Base-by-base conservation (phyloP, 2,329 filamentous ascomycete genomes). In the Lomentospora prolificans region DNA sequence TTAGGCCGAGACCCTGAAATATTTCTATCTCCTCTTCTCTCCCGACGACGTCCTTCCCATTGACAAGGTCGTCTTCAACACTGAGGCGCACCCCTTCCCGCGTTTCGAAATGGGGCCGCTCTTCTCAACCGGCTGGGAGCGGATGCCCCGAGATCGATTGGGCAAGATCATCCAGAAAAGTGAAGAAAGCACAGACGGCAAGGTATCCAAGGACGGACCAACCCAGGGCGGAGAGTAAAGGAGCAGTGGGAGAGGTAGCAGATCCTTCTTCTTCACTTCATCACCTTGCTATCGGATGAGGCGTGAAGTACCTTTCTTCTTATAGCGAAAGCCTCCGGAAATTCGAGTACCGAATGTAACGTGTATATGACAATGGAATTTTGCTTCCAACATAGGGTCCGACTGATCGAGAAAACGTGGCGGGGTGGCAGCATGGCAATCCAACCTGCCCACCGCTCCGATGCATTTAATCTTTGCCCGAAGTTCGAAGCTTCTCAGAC, bases 21-120 rank as follows among this genome's bases (percentile, higher is more conserved):
- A 99, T 69, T 87, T 99, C 68, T 99, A 96, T 69, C 81, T 99
- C 41, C 78, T 99, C 31, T 99, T 99, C 72, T 91, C 89, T 2
- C 84, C 88, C 3, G 77, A 86, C 60, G 88, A 95, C 58, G 71
- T 96, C 36, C 75, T 97, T 44, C 90, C 91, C 2, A 77, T 99
- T 30, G 87, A 94, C 63, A 82, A 91, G 64, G 78, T 96, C 25
- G 90, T 99, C 39, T 84, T 97, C 66, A 99, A 99, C 69, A 99
- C 94, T 1, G 94, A 99, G 73, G 94, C 90, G 1, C 94, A 99
- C 70, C 82, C 89, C 1, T 79, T 99, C 58, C 94, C 94, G 6
- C 78, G 87, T 39, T 99, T 99, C 67, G 84, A 94, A 64, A 82
- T 94, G 69, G 85, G 82, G 1, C 81, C 80, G 62, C 70, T 89